Percentiles rank a stretch among this genome's conserved stretches.
phyloP scores from a whole-genome alignment of 2,329 filamentous ascomycete genomes.

The Hymenoscyphus fraxineus region DNA sequence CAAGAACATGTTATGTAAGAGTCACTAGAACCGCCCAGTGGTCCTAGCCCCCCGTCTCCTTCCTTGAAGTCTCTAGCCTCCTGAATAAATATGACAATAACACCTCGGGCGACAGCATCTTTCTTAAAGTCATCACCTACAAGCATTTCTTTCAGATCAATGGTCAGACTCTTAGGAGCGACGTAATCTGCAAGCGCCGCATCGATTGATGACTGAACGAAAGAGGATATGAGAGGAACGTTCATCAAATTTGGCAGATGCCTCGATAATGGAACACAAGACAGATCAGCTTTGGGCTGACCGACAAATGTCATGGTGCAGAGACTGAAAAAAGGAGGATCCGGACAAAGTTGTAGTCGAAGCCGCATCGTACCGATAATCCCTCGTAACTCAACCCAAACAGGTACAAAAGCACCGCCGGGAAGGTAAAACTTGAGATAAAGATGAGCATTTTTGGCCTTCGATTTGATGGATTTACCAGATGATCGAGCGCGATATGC shows the following conservation, averaged over 20 bases:
- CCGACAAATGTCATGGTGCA: slow-evolving; percentile 72
- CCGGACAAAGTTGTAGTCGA: slow-evolving; percentile 68
- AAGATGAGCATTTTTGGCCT: slow-evolving; percentile 69
- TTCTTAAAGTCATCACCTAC: slow-evolving; percentile 77
- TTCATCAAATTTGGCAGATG: slow-evolving; percentile 71
- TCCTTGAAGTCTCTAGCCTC: slow-evolving; percentile 67
- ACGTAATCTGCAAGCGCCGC: slow-evolving; percentile 73
- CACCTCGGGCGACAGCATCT: slow-evolving; percentile 61
- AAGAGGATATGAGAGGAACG: slow-evolving; percentile 68
- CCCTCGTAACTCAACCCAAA: slow-evolving; percentile 73
- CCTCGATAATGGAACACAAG: slow-evolving; percentile 66
- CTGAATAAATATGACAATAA: slow-evolving; percentile 64
- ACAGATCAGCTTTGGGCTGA: slow-evolving; percentile 68
- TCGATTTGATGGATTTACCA: slow-evolving; percentile 55
- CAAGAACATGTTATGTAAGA: slow-evolving; percentile 70
- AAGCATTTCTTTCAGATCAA: slow-evolving; percentile 74
- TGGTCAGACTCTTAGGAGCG: slow-evolving; percentile 68
- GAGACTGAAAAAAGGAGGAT: slow-evolving; percentile 73
- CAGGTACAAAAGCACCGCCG: slow-evolving; percentile 51
- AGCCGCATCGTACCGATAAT: slow-evolving; percentile 67
- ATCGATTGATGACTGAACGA: slow-evolving; percentile 71
- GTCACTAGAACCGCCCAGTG: slow-evolving; percentile 62
- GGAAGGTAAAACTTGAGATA: slow-evolving; percentile 68
- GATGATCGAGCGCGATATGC: slow-evolving; percentile 65
- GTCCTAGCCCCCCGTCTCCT: slow-evolving; percentile 60